Percentiles rank a stretch among this genome's conserved stretches.
These are phyloP conservation scores for Mesembryanthemum crystallinum DNA, from an alignment of 148 eudicot genomes.

Conservation along the genomic window DNA sequence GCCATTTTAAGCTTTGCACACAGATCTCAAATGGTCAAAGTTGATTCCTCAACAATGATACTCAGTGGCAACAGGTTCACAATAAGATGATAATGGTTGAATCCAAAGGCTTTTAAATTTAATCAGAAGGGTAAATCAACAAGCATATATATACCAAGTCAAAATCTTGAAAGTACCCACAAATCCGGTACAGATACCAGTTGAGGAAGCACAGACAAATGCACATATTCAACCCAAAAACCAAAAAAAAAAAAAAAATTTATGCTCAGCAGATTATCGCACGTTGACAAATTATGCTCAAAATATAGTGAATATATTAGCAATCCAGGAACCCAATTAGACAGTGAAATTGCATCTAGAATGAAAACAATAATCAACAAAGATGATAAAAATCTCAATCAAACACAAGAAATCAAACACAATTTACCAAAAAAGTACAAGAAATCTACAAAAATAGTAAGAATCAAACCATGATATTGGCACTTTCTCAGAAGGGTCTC, in stretches of 20 bases:
- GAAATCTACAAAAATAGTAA: background rate
- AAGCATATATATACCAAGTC: background rate
- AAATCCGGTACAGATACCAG: slow-evolving; percentile 10
- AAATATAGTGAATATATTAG: background rate
- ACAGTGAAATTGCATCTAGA: background rate
- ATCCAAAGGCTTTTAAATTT: background rate
- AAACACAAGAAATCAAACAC: background rate
- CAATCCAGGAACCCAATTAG: background rate
- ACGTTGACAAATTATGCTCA: slow-evolving; percentile 16
- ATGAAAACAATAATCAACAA: background rate
- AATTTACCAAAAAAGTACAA: background rate
- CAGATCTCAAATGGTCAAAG: slow-evolving; percentile 17
- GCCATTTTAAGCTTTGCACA: background rate
- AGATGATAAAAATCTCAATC: background rate
- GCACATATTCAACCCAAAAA: background rate
- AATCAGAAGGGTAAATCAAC: background rate
- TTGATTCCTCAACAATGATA: background rate
- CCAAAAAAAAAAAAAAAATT: background rate
- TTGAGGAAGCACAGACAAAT: background rate
- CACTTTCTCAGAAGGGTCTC: slow-evolving; percentile 51
- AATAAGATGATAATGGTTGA: background rate
- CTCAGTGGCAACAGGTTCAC: background rate
- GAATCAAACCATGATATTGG: slow-evolving; percentile 47
- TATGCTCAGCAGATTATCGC: background rate
- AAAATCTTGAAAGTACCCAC: background rate